These are phyloP conservation scores for Cicer chorassanicum DNA, from an alignment of 306 rosid species.

Conservation along the genomic window DNA sequence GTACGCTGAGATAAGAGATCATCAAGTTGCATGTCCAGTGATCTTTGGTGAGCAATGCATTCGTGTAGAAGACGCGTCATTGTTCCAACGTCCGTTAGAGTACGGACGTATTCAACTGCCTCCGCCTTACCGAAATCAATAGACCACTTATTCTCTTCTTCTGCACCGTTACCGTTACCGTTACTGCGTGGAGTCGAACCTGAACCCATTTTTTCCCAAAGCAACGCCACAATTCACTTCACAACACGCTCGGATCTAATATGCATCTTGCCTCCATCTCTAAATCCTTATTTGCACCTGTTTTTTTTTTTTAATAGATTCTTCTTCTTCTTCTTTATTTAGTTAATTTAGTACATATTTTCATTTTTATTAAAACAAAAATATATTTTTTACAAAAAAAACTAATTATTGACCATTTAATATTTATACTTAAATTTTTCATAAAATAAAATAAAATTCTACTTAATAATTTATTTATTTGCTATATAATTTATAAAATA, in stretches of 20 bases:
- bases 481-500: too few species aligned
- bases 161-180: slow-evolving; percentile 16
- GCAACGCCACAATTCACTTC: background rate
- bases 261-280: too few species aligned
- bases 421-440: too few species aligned
- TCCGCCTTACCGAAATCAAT: slow-evolving; percentile 50
- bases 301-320: too few species aligned
- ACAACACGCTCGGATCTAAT: background rate
- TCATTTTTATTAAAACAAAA: too few species aligned
- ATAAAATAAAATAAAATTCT: too few species aligned
- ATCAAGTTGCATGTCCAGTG: slow-evolving; percentile 70
- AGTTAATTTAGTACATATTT: too few species aligned
- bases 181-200: slow-evolving; percentile 5
- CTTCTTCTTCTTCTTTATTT: too few species aligned
- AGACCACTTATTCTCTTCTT: slow-evolving; percentile 50
- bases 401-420: too few species aligned
- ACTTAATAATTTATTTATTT: too few species aligned
- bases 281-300: too few species aligned
- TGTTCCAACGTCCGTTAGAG: slow-evolving; percentile 55
- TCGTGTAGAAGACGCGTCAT: slow-evolving; percentile 56
- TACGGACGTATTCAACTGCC: slow-evolving; percentile 49
- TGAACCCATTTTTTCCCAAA: slow-evolving; percentile 26
- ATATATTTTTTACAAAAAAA: too few species aligned
- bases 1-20: slow-evolving; percentile 73
- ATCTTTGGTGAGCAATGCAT: slow-evolving; percentile 56